Evolutionary conservation across 345 rosid species (phyloP).

Genomic region (Erodium maritimum): DNA sequence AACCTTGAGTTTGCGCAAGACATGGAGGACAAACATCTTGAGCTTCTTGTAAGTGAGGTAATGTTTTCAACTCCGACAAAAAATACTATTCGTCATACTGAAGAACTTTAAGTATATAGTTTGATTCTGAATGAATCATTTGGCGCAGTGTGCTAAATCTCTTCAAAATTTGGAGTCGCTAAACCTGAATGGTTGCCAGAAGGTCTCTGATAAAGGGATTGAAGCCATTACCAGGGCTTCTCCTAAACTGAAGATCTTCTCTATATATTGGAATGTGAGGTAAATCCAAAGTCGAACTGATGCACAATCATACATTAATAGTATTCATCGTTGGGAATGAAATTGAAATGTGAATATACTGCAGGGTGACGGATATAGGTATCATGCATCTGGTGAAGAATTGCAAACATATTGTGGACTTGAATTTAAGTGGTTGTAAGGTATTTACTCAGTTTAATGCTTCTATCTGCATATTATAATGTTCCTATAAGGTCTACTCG

Average conservation of each 20-base stretch:
- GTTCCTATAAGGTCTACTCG: neutral
- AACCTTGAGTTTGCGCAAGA: conserved; percentile 82
- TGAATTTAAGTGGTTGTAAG: conserved; percentile 96
- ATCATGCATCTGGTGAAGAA: conserved; percentile 54
- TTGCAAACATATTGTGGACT: conserved; percentile 49
- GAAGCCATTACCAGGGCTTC: conserved; percentile 53
- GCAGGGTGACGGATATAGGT: conserved; percentile 60
- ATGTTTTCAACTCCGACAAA: neutral
- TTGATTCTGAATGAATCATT: conserved; percentile 10
- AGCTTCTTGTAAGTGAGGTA: conserved; percentile 45
- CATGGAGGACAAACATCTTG: conserved; percentile 61
- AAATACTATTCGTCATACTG: neutral
- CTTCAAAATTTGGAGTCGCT: conserved; percentile 56
- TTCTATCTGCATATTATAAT: neutral
- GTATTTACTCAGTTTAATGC: conserved; percentile 20
- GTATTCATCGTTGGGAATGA: neutral
- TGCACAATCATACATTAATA: neutral
- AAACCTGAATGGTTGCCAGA: conserved; percentile 90
- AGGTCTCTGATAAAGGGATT: conserved; percentile 77
- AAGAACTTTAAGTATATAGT: neutral
- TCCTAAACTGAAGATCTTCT: conserved; percentile 56
- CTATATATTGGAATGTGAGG: conserved; percentile 96
- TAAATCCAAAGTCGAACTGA: conserved; percentile 11
- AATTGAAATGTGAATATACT: neutral
- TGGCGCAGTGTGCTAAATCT: conserved; percentile 37